Percentiles rank a stretch among this genome's conserved stretches.
Evolutionary conservation across 2,329 filamentous ascomycete species (phyloP).

Genomic region (Rutstroemia sydowiana): DNA sequence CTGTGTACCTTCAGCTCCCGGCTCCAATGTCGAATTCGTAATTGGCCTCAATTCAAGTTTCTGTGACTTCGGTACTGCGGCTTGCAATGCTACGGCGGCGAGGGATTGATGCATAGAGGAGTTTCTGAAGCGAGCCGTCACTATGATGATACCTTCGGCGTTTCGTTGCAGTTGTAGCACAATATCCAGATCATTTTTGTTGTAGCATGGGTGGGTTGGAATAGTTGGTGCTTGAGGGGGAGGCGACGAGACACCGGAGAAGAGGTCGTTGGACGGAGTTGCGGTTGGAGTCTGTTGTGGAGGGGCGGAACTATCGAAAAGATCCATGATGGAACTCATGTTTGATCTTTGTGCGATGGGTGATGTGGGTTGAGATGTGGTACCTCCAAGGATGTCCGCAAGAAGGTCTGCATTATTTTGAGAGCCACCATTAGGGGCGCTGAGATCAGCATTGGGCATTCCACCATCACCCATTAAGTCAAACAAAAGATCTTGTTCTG

Average conservation of each 20-base stretch:
- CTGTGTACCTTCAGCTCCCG: constrained; percentile 79
- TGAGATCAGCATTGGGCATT: constrained; percentile 55
- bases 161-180: constrained; percentile 80
- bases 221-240: constrained; percentile 40
- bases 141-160: constrained; percentile 69
- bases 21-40: constrained; percentile 67
- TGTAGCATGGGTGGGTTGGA: constrained; percentile 67
- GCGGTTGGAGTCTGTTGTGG: constrained; percentile 39
- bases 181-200: constrained; percentile 76
- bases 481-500: constrained; percentile 83
- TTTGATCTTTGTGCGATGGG: constrained; percentile 50
- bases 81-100: constrained; percentile 76
- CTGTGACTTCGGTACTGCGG: constrained; percentile 93
- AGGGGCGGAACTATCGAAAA: constrained; percentile 55
- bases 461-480: constrained; percentile 85
- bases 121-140: constrained; percentile 79
- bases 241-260: constrained; percentile 44
- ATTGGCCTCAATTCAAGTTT: constrained; percentile 89
- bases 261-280: constrained; percentile 40
- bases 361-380: constrained; percentile 39
- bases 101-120: constrained; percentile 57
- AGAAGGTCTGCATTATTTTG: constrained; percentile 79
- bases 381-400: constrained; percentile 82
- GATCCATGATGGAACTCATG: constrained; percentile 77
- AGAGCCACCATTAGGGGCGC: constrained; percentile 56